Evolutionary conservation across 441 rosid species (phyloP), one percentile per base, ranked within the genome.

Genomic region (Daphne laureola): DNA sequence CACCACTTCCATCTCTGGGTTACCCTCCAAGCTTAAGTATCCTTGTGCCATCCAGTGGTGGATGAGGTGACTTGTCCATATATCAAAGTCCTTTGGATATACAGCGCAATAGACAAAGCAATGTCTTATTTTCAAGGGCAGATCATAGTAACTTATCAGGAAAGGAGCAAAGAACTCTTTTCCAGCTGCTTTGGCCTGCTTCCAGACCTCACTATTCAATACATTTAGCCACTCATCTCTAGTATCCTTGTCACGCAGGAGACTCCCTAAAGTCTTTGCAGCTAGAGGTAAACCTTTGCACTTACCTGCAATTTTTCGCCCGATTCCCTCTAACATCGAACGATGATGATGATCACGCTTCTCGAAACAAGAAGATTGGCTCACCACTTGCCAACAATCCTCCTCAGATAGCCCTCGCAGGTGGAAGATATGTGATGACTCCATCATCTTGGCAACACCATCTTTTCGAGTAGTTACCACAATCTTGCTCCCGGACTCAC

Each of bases 11-110:
- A 21, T 0, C 25, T 21, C 25, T 2, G 25, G 25, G 25, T 2
- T 21, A 21, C 2, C 25, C 25, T 21, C 25, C 3, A 21, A 21
- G 2, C 25, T 21, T 21, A 65, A 14, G 35, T 58, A 65, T 4
- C 47, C 61, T 17, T 44, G 60, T 23, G 53, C 52, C 56, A 65
- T 65, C 41, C 65, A 65, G 3, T 59, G 50, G 23, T 31, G 12
- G 15, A 59, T 40, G 31, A 59, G 38, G 3, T 9, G 3, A 6
- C 49, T 46, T 17, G 14, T 46, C 0, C 3, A 7, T 14, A 58
- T 46, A 2, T 0, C 31, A 49, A 46, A 48, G 15, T 58, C 55
- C 5, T 65, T 48, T 0, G 69, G 64, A 14, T 53, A 65, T 23
- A 58, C 18, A 17, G 52, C 53, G 43, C 64, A 49, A 36, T 54